Evolutionary conservation across 495 filamentous ascomycete genomes (phyloP).

Genomic region (Penicillium diatomitis): DNA sequence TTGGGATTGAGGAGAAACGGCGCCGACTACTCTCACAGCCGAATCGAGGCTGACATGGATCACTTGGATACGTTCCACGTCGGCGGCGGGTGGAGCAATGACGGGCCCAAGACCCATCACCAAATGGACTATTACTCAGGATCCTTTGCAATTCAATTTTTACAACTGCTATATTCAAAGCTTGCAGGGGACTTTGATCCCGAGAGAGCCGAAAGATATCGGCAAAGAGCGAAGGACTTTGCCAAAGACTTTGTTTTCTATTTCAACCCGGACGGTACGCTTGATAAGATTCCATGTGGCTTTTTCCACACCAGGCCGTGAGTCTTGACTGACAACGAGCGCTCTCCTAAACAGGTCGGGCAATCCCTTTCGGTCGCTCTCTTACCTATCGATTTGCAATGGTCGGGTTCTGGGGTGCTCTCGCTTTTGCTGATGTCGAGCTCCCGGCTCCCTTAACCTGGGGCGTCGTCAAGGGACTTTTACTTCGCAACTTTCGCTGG

Average conservation of each 20-base stretch:
- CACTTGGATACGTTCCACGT: slow-evolving; percentile 74
- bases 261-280: slow-evolving; percentile 53
- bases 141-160: slow-evolving; percentile 69
- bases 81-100: slow-evolving; percentile 66
- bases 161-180: slow-evolving; percentile 69
- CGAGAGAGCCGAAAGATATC: slow-evolving; percentile 58
- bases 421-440: slow-evolving; percentile 66
- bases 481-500: slow-evolving; percentile 66
- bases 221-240: slow-evolving; percentile 51
- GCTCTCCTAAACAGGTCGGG: slow-evolving; percentile 20
- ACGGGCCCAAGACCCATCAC: slow-evolving; percentile 42
- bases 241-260: slow-evolving; percentile 67
- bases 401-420: slow-evolving; percentile 71
- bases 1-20: slow-evolving; percentile 64
- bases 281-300: too few relatives aligned
- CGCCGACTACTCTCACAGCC: slow-evolving; percentile 53
- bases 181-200: slow-evolving; percentile 61
- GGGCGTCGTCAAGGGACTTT: slow-evolving; percentile 68
- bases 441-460: slow-evolving; percentile 60
- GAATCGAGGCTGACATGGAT: slow-evolving; percentile 62
- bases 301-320: too few relatives aligned
- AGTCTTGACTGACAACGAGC: neutral
- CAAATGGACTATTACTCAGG: slow-evolving; percentile 71
- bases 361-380: slow-evolving; percentile 67
- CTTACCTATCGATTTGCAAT: slow-evolving; percentile 76